A percentile compares a stretch with the other conserved stretches of the same genome.
These are phyloP conservation scores for Paramecium bursaria DNA, from an alignment of 73 alveolate species.

Conservation along the genomic window DNA sequence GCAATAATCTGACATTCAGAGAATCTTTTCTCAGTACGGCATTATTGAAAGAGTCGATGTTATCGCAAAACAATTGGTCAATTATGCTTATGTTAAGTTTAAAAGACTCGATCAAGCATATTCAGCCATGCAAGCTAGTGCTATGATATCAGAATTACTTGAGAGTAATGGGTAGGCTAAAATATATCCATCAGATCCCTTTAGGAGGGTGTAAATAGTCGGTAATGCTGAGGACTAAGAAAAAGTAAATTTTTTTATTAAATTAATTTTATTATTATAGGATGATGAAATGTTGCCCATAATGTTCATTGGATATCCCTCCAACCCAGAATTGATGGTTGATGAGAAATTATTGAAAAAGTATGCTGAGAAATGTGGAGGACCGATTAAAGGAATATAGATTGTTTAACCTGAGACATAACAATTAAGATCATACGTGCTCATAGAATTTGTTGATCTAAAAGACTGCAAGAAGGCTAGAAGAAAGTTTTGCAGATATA, in stretches of 20 bases:
- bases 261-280: background rate
- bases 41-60: conserved; percentile 49
- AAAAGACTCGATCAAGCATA: conserved; percentile 25
- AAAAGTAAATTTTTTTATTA: background rate
- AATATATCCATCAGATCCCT: conserved; percentile 52
- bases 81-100: conserved; percentile 47
- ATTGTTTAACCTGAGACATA: conserved; percentile 33
- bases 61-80: conserved; percentile 36
- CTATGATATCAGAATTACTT: conserved; percentile 3
- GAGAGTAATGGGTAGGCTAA: conserved; percentile 53
- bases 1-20: conserved; percentile 1
- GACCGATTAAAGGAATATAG: conserved; percentile 23
- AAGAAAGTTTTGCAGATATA: conserved; percentile 57
- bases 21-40: conserved; percentile 44
- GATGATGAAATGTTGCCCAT: conserved; percentile 54
- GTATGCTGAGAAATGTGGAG: conserved; percentile 52
- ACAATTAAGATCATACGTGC: conserved; percentile 12
- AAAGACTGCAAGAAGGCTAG: conserved; percentile 57
- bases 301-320: conserved; percentile 51
- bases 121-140: conserved; percentile 2
- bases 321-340: background rate
- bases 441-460: background rate
- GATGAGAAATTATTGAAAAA: conserved; percentile 45
- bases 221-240: conserved; percentile 62
- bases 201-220: conserved; percentile 40